phyloP scores from a whole-genome alignment of 2,329 filamentous ascomycete species.

The Colletotrichum costaricense region DNA sequence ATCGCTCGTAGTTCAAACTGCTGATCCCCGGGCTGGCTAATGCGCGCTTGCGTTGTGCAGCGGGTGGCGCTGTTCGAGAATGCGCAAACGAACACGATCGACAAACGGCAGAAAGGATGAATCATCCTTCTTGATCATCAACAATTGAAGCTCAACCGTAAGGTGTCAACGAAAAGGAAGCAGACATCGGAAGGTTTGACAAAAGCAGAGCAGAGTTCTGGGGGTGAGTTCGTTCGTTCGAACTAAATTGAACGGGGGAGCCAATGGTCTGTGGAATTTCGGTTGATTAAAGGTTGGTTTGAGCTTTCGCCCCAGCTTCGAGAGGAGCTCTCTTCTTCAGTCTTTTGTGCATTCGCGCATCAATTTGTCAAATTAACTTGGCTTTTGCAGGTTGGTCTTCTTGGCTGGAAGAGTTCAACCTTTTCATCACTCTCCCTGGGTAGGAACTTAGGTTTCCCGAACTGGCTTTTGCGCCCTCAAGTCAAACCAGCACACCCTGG shows the following conservation, averaged over 20 bases:
- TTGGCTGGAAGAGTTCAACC: not conserved
- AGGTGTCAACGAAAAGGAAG: not conserved
- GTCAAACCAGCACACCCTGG: not conserved
- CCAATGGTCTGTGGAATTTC: not conserved
- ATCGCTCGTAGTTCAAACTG: not conserved
- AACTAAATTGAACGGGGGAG: constrained; percentile 10
- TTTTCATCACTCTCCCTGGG: not conserved
- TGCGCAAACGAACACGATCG: not conserved
- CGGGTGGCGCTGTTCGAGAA: not conserved
- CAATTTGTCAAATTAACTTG: constrained; percentile 7
- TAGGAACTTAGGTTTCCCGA: not conserved
- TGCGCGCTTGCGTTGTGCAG: not conserved
- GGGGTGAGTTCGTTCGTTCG: constrained; percentile 9
- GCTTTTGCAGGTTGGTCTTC: not conserved
- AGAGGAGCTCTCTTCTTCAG: not conserved
- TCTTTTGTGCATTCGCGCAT: not conserved
- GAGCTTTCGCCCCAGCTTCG: constrained; percentile 1
- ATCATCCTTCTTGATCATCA: not conserved
- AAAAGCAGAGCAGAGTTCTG: not conserved
- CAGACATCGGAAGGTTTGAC: not conserved
- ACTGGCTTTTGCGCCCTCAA: not conserved
- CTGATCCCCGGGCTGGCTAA: not conserved
- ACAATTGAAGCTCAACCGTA: not conserved
- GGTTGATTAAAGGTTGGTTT: constrained; percentile 20
- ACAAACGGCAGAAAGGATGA: not conserved